Conservation (phyloP, 1,284 basidiomycete genomes). For the Takashimella tepidaria region DNA sequence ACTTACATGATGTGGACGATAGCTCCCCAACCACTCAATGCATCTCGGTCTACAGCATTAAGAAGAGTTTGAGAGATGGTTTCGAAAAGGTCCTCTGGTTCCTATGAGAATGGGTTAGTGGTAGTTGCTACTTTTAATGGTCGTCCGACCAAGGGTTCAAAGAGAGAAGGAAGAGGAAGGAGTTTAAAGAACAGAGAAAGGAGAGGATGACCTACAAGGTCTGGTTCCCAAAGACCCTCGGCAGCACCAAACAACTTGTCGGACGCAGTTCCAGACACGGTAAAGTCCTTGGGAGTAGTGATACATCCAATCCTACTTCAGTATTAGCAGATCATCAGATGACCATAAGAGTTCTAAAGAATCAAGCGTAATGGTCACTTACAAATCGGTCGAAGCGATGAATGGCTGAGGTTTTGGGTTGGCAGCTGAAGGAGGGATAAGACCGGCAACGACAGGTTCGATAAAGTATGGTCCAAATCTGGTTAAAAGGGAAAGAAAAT, state of each 20-base stretch:
- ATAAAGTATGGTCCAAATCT: conserved; percentile 94
- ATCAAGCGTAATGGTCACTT: conserved; percentile 16
- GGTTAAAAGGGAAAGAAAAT: no score
- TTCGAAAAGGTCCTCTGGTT: conserved; percentile 95
- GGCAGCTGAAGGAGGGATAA: conserved; percentile 56
- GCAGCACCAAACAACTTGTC: conserved; percentile 95
- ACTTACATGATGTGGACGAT: conserved; percentile 92
- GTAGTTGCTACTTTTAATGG: no score
- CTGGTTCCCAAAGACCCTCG: conserved; percentile 97
- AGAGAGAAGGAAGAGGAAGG: not conserved
- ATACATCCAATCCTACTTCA: conserved; percentile 67
- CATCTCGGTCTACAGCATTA: conserved; percentile 94
- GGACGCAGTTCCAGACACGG: conserved; percentile 89
- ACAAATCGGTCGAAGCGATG: conserved; percentile 82
- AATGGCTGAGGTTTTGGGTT: conserved; percentile 80
- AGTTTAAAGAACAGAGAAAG: not conserved
- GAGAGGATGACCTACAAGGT: conserved; percentile 55
- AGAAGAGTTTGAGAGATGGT: conserved; percentile 95
- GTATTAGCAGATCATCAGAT: no score
- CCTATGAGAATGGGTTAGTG: conserved; percentile 51
- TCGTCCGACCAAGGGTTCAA: no score
- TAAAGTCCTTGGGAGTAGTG: conserved; percentile 68
- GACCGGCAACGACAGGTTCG: conserved; percentile 92
- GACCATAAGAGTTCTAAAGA: no score
- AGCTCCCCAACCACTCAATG: conserved; percentile 94